Evolutionary conservation across 2,329 filamentous ascomycete genomes (phyloP).

Genomic region (Pseudogymnoascus sp.): DNA sequence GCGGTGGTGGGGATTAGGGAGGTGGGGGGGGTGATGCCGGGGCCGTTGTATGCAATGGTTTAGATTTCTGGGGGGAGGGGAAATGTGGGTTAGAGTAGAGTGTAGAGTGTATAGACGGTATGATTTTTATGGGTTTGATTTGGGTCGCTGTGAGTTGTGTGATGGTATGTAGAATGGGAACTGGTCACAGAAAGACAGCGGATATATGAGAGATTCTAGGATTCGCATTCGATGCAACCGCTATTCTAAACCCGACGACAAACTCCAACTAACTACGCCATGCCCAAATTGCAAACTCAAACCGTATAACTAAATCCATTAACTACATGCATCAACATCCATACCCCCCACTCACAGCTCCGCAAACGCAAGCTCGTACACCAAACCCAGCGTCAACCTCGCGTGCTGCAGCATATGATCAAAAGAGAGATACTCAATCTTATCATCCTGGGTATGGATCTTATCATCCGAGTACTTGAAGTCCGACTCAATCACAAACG

Average conservation of each 20-base stretch:
- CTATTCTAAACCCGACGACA: background rate
- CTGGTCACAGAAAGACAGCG: background rate
- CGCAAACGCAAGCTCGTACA: slow-evolving; percentile 75
- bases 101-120: background rate
- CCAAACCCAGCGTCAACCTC: slow-evolving; percentile 71
- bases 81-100: background rate
- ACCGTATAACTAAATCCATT: background rate
- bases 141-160: background rate
- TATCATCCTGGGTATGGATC: slow-evolving; percentile 63
- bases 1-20: slow-evolving; percentile 71
- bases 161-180: background rate
- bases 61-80: background rate
- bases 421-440: slow-evolving; percentile 65
- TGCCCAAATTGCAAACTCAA: background rate
- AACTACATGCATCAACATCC: background rate
- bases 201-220: background rate
- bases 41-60: slow-evolving; percentile 19
- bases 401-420: slow-evolving; percentile 91
- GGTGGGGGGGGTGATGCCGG: slow-evolving; percentile 20
- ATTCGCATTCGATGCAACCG: background rate
- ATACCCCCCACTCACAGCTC: slow-evolving; percentile 28
- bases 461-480: slow-evolving; percentile 59
- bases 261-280: slow-evolving; percentile 1
- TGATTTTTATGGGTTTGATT: background rate
- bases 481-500: slow-evolving; percentile 67